A percentile compares a stretch with the other conserved stretches of the same genome.
phyloP scores from a whole-genome alignment of 371 early-diverging fungal genomes.

The Rhizopus arrhizus region DNA sequence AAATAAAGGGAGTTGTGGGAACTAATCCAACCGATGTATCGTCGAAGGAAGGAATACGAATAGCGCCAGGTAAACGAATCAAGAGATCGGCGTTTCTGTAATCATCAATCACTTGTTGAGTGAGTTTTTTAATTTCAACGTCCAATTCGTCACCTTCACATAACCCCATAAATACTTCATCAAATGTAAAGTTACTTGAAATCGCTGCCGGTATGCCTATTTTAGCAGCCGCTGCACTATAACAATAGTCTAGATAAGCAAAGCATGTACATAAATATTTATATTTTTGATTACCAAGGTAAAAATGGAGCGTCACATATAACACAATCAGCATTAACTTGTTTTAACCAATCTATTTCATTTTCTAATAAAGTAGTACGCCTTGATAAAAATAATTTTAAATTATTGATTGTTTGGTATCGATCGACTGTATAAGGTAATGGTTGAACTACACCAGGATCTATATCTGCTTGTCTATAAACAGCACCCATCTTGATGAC shows the following conservation, averaged over 20 bases:
- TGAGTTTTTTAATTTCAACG: slow-evolving; percentile 53
- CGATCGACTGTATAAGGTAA: slow-evolving; percentile 74
- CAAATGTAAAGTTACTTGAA: slow-evolving; percentile 81
- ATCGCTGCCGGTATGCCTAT: slow-evolving; percentile 67
- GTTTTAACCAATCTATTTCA: slow-evolving; percentile 59
- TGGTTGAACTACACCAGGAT: slow-evolving; percentile 73
- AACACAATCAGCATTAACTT: slow-evolving; percentile 64
- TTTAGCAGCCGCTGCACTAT: slow-evolving; percentile 60
- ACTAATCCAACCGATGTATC: slow-evolving; percentile 39
- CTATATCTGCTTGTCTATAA: slow-evolving; percentile 64
- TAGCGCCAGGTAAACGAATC: slow-evolving; percentile 71
- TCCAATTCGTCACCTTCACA: slow-evolving; percentile 59
- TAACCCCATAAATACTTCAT: slow-evolving; percentile 69
- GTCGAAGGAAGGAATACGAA: slow-evolving; percentile 69
- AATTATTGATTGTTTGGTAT: slow-evolving; percentile 54
- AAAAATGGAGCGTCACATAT: slow-evolving; percentile 73
- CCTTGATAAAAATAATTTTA: slow-evolving; percentile 49
- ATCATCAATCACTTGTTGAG: slow-evolving; percentile 52
- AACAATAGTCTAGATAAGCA: slow-evolving; percentile 1
- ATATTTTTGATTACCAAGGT: slow-evolving; percentile 53
- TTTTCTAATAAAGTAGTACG: slow-evolving; percentile 48
- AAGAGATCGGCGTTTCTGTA: slow-evolving; percentile 65
- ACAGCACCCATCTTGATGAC: slow-evolving; percentile 59
- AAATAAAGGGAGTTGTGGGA: slow-evolving; percentile 39
- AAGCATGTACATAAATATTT: neutral